phyloP scores from a whole-genome alignment of 257 asterid genomes.

The Cinchona pubescens region DNA sequence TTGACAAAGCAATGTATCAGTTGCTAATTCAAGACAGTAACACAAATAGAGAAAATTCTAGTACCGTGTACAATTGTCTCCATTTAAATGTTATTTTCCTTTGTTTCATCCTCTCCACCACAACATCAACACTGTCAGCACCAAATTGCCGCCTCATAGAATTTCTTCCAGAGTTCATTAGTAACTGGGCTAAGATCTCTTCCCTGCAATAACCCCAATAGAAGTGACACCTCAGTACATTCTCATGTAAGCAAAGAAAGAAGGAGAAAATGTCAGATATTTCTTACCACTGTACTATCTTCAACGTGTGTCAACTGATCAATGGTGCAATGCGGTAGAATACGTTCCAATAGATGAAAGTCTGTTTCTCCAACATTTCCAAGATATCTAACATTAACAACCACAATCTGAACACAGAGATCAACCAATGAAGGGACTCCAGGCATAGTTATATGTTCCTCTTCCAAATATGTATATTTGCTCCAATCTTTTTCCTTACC shows the following conservation, averaged over 20 bases:
- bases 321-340: conserved; percentile 69
- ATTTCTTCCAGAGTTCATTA: conserved; percentile 64
- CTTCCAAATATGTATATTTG: conserved; percentile 1
- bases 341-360: conserved; percentile 62
- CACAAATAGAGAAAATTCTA: conserved; percentile 8
- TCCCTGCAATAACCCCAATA: conserved; percentile 39
- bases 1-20: not conserved
- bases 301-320: conserved; percentile 76
- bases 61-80: conserved; percentile 68
- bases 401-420: conserved; percentile 62
- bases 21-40: not conserved
- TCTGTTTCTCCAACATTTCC: conserved; percentile 92
- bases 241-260: not conserved
- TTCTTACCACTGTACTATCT: conserved; percentile 60
- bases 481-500: conserved; percentile 10
- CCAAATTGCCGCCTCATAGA: conserved; percentile 61
- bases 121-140: conserved; percentile 36
- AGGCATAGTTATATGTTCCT: conserved; percentile 19
- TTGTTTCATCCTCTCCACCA: conserved; percentile 49
- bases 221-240: not conserved
- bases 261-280: not conserved
- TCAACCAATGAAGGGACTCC: conserved; percentile 72
- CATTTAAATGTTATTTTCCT: conserved; percentile 49
- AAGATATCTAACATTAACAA: conserved; percentile 70
- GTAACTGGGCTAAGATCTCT: conserved; percentile 86